Base-by-base conservation (phyloP, 176 grass and related monocot species). In the Oryza officinalis region DNA sequence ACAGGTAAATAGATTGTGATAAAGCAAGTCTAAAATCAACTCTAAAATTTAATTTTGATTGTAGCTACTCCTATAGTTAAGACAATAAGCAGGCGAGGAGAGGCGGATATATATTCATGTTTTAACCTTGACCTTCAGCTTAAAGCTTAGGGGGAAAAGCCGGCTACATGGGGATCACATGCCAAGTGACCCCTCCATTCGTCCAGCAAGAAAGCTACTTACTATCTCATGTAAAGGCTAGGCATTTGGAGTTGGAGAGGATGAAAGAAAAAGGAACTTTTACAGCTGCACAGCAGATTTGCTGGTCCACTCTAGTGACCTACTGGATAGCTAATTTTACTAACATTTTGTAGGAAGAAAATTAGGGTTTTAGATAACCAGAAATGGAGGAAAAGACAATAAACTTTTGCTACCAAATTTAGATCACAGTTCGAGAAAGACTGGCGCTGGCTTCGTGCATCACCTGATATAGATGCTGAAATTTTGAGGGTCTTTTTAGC, bases 231-330 rank as follows among this genome's bases (percentile, higher is more conserved):
- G 18, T 23, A 47, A n/a, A 66, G 40, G 27, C 3, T 68, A 41
- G 43, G 12, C 9, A 10, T 13, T 13, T 45, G 11, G 43, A 13
- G 43, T 13, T 13, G 43, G 11, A 40, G 7, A 35, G 2, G 4
- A 22, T 6, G 18, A 3, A 17, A 41, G 8, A 1, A 68, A 18
- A 1, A 1, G 0, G 10, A 54, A 40, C 20, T 40, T 81, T 71
- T 60, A 71, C 67, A 81, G 79, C 79, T 54, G 50, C 50, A 54
- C 50, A 54, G 50, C 50, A 8, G 50, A 54, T 54, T 54, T 54
- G 17, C 50, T 54, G 50, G 50, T 54, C 17, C 50, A 54, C 50
- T 54, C 5, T 17, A 20, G 5, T 8, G 17, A 7, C 17, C 50
- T 20, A 20, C 22, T 20, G 3, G 15, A 20, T 54, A 54, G 5